A percentile compares a stretch with the other conserved stretches of the same genome.
These are phyloP conservation scores for Trichoderma cornu-damae DNA, from an alignment of 2,329 filamentous ascomycete species.

Conservation along the genomic window DNA sequence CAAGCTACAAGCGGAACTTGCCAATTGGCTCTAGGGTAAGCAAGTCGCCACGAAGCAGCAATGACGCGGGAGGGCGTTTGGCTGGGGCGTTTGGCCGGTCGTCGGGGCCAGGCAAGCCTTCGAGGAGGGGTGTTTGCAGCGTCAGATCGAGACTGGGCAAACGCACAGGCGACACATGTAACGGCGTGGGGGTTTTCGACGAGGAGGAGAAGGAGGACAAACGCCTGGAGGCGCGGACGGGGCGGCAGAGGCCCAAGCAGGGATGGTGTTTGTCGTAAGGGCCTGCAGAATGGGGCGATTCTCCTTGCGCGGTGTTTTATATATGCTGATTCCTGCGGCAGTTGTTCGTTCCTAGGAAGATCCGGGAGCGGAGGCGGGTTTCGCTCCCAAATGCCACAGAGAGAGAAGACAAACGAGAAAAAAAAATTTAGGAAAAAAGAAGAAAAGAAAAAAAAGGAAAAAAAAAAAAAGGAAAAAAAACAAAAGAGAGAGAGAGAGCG, in stretches of 20 bases:
- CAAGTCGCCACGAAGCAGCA: neutral
- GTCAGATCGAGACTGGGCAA: slow-evolving; percentile 11
- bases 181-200: neutral
- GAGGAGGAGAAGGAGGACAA: neutral
- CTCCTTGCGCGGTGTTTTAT: neutral
- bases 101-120: slow-evolving; percentile 4
- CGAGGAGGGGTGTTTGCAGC: slow-evolving; percentile 18
- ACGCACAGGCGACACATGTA: slow-evolving; percentile 5
- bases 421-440: too few species aligned
- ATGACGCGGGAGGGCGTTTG: neutral
- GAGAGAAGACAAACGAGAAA: neutral
- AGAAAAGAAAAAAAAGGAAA: neutral
- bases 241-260: slow-evolving; percentile 19
- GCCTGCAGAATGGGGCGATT: slow-evolving; percentile 29
- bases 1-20: neutral
- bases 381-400: neutral
- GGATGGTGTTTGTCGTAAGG: slow-evolving; percentile 14
- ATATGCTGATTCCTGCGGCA: neutral
- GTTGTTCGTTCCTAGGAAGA: neutral
- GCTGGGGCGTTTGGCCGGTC: neutral
- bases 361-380: neutral
- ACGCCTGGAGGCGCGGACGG: slow-evolving; percentile 15
- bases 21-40: neutral
- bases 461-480: neutral
- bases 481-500: too few species aligned